Conservation (phyloP, 805 yeast species). For the Diddensiella santjacobensis region DNA sequence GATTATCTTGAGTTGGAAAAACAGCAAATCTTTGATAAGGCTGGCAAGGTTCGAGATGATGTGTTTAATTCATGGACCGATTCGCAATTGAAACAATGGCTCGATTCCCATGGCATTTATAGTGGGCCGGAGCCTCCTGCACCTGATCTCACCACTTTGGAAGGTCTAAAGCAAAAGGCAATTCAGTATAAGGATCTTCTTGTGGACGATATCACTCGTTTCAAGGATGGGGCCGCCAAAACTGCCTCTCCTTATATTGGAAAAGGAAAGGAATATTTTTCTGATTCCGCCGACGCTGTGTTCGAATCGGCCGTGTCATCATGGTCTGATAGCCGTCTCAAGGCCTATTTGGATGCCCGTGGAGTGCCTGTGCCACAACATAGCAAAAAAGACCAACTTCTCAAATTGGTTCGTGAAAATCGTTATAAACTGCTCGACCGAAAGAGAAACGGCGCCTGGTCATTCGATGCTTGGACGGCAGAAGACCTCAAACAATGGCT, state of each 20-base stretch:
- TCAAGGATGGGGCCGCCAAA: constrained; percentile 14
- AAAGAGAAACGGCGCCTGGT: constrained; percentile 49
- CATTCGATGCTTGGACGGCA: constrained; percentile 51
- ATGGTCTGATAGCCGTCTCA: constrained; percentile 36
- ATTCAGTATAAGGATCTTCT: constrained; percentile 33
- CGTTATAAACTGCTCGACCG: constrained; percentile 39
- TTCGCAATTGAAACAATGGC: constrained; percentile 42
- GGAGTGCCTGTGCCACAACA: constrained; percentile 32
- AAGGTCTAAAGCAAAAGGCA: constrained; percentile 27
- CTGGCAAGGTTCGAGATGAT: constrained; percentile 36
- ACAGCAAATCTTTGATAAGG: constrained; percentile 33
- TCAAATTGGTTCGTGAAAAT: constrained; percentile 40
- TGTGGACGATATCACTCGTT: constrained; percentile 21
- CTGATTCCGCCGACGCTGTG: constrained; percentile 14
- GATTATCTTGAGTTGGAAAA: constrained; percentile 27
- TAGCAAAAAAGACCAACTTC: constrained; percentile 38
- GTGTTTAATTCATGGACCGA: constrained; percentile 42
- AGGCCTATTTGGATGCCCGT: constrained; percentile 35
- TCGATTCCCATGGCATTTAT: constrained; percentile 36
- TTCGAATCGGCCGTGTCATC: constrained; percentile 25
- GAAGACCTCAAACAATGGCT: constrained; percentile 51
- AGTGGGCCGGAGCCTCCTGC: constrained; percentile 21
- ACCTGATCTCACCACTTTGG: constrained; percentile 10
- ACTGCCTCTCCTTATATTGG: constrained; percentile 20
- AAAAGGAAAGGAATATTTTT: constrained; percentile 22